phyloP scores from a whole-genome alignment of 2,329 filamentous ascomycete species.

The Ilyonectria destructans region DNA sequence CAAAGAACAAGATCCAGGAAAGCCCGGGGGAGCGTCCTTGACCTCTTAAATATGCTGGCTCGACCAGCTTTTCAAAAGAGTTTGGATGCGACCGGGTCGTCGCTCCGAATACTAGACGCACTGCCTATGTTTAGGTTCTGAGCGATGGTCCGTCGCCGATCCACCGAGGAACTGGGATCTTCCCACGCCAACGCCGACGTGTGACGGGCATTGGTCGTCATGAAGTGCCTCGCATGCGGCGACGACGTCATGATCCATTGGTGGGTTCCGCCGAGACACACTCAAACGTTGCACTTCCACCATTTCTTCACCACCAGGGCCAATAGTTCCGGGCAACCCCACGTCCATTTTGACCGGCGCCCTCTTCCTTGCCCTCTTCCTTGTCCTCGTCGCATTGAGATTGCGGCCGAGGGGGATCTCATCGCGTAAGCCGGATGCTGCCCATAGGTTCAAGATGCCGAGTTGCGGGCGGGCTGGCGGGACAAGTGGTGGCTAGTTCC shows the following conservation, averaged over 20 bases:
- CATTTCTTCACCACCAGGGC: constrained; percentile 9
- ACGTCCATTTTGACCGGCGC: constrained; percentile 16
- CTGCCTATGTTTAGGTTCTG: constrained; percentile 40
- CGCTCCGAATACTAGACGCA: constrained; percentile 37
- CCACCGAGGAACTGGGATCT: constrained; percentile 36
- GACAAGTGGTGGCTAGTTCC: constrained; percentile 32
- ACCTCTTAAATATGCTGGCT: constrained; percentile 40
- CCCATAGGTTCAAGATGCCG: constrained; percentile 40
- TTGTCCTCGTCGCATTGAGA: constrained; percentile 29
- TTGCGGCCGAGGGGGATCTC: constrained; percentile 33
- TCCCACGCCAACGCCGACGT: constrained; percentile 46
- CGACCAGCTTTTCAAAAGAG: constrained; percentile 34
- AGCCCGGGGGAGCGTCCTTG: constrained; percentile 31
- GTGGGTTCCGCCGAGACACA: constrained; percentile 42
- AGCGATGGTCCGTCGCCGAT: constrained; percentile 50
- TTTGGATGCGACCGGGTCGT: constrained; percentile 47
- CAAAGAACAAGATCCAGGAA: constrained; percentile 30
- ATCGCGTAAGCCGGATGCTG: constrained; percentile 41
- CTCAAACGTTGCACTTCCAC: constrained; percentile 11
- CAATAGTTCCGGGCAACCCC: constrained; percentile 27
- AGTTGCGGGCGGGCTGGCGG: constrained; percentile 30
- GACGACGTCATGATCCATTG: constrained; percentile 48
- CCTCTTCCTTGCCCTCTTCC: constrained; percentile 25
- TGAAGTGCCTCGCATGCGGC: constrained; percentile 46
- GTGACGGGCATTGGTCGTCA: constrained; percentile 43